phyloP scores from a whole-genome alignment of 1,284 basidiomycete species.

The Puccinia brachypodii region DNA sequence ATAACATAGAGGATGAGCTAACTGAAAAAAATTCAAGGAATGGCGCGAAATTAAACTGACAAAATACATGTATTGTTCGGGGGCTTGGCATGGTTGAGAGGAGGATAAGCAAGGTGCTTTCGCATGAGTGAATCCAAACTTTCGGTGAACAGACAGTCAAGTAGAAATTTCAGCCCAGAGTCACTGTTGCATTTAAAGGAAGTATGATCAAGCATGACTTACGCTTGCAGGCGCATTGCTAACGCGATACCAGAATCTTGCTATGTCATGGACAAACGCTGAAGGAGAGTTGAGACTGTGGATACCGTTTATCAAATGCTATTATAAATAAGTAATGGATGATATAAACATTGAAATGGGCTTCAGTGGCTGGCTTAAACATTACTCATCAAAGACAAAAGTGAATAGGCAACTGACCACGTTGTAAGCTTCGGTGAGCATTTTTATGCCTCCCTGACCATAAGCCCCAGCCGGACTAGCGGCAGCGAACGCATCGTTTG shows the following conservation, averaged over 20 bases:
- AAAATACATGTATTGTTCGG: constrained; percentile 17
- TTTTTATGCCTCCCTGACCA: constrained; percentile 1
- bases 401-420: background rate
- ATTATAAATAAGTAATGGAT: background rate
- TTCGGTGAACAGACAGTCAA: background rate
- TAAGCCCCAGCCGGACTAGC: background rate
- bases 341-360: background rate
- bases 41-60: background rate
- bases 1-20: background rate
- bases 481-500: background rate
- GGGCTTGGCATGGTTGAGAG: background rate
- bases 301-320: constrained; percentile 23
- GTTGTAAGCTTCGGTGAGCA: constrained; percentile 28
- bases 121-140: constrained; percentile 25
- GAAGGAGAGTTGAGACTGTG: constrained; percentile 24
- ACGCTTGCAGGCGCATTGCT: background rate
- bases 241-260: constrained; percentile 18
- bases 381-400: background rate
- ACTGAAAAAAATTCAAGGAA: background rate
- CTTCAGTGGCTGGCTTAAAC: background rate
- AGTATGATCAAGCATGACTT: background rate
- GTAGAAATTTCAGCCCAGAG: background rate
- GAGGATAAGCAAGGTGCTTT: constrained; percentile 1
- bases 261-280: constrained; percentile 16
- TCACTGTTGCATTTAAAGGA: background rate